These are phyloP conservation scores for Lipomyces starkeyi DNA, from an alignment of 805 yeast genomes.

Conservation along the genomic window DNA sequence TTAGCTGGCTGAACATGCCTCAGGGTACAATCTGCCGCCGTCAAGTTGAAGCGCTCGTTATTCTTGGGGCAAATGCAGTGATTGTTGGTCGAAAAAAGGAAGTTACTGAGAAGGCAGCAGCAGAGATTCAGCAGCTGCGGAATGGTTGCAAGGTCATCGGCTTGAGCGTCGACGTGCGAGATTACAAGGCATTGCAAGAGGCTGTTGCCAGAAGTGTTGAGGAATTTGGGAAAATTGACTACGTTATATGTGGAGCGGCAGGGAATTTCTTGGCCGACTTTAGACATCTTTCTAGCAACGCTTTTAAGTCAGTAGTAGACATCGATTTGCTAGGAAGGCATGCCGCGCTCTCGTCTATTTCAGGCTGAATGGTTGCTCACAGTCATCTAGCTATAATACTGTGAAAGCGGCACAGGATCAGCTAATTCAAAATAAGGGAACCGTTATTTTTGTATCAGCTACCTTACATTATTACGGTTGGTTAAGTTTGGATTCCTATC, in stretches of 20 bases:
- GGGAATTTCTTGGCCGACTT: slow-evolving; percentile 88
- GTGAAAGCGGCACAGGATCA: slow-evolving; percentile 79
- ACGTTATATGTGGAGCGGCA: slow-evolving; percentile 93
- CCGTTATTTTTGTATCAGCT: slow-evolving; percentile 76
- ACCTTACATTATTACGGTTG: slow-evolving; percentile 85
- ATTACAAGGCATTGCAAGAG: slow-evolving; percentile 58
- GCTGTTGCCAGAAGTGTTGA: slow-evolving; percentile 73
- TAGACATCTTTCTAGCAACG: slow-evolving; percentile 78
- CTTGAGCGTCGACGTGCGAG: slow-evolving; percentile 78
- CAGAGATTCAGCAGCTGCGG: slow-evolving; percentile 64
- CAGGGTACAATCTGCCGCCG: slow-evolving; percentile 88
- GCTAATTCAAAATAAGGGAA: slow-evolving; percentile 69
- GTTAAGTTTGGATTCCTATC: not conserved
- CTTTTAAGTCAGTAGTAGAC: slow-evolving; percentile 83
- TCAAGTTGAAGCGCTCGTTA: slow-evolving; percentile 82
- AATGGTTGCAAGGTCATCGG: slow-evolving; percentile 72
- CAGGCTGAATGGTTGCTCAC: not conserved
- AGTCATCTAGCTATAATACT: slow-evolving; percentile 59
- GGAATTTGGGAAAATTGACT: slow-evolving; percentile 79
- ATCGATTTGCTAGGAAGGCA: slow-evolving; percentile 87
- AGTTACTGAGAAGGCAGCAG: slow-evolving; percentile 71
- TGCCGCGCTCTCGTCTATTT: not conserved
- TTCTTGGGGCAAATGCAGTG: slow-evolving; percentile 85
- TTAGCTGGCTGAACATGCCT: not conserved
- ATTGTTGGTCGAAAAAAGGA: slow-evolving; percentile 77